A percentile compares a stretch with the other conserved stretches of the same genome.
phyloP scores from a whole-genome alignment of 148 eudicot species.

The Nyssa sinensis region DNA sequence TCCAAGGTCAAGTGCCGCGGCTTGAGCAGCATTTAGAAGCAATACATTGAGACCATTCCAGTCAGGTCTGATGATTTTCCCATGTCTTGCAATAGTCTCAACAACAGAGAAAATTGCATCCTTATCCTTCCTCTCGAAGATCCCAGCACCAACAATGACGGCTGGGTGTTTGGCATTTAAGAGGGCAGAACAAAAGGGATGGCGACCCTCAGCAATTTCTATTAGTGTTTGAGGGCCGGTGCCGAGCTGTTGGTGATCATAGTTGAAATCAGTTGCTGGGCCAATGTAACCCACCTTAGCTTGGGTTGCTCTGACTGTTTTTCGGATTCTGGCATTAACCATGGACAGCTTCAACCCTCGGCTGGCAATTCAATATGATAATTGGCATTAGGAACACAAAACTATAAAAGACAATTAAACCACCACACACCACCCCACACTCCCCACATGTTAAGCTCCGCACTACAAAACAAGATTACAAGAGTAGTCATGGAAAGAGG shows the following conservation, averaged over 20 bases:
- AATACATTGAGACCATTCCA: conserved; percentile 90
- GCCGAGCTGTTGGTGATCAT: conserved; percentile 76
- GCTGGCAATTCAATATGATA: conserved; percentile 48
- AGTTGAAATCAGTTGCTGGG: conserved; percentile 81
- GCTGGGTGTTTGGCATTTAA: conserved; percentile 79
- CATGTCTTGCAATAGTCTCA: conserved; percentile 62
- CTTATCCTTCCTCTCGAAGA: conserved; percentile 78
- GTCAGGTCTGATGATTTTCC: conserved; percentile 69
- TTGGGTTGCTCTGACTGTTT: conserved; percentile 59
- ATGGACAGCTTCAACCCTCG: conserved; percentile 98
- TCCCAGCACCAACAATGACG: conserved; percentile 81
- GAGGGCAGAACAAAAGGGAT: conserved; percentile 62
- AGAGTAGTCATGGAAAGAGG: background rate
- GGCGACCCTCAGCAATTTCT: conserved; percentile 77
- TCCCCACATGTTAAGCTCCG: background rate
- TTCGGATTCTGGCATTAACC: conserved; percentile 97
- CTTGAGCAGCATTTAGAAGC: conserved; percentile 92
- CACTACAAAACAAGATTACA: background rate
- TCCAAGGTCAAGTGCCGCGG: conserved; percentile 89
- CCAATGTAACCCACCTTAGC: conserved; percentile 92
- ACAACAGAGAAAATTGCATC: conserved; percentile 70
- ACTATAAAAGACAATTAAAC: background rate
- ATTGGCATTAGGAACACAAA: background rate
- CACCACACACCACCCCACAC: too few relatives aligned
- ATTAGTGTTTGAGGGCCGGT: conserved; percentile 67